Evolutionary conservation across 1,284 basidiomycete species (phyloP), one percentile per base, ranked within the genome.

Genomic region (Fistulina hepatica): DNA sequence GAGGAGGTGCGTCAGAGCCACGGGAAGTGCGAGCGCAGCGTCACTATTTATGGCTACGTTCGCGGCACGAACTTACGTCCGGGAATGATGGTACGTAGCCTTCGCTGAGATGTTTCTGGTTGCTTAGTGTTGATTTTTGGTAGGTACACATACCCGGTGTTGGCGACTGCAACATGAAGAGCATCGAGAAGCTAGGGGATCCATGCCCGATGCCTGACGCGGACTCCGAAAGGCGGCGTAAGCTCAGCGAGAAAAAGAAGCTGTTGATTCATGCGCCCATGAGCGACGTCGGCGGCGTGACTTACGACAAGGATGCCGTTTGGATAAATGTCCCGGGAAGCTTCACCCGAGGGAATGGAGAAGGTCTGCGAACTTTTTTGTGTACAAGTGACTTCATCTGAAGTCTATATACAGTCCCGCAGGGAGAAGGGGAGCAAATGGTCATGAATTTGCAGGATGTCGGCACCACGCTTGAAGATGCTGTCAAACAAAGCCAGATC

Each of bases 251-350:
- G 59, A 95, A 95, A 68, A 88, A 86, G 56, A 95, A 90, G 57
- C 54, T 85, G 20, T 64, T 97, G 4, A 81, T 97, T 6, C 91
- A 98, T 58, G 95, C 95, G 6, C 95, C 95, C 1, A 97, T 98
- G 94, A 94, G 89, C 56, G 94, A 97, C 53, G 84, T 97, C 2
- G 94, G 94, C 15, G 95, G 94, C 6, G 79, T 99, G 44, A 81
- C 90, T 64, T 97, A 95, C 54, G 95, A 99, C 66, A 97, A 97
- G 59, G 95, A 98, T 53, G 91, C 93, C 1, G 93, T 98, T 2
- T 99, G 90, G 68, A 85, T 99, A 50, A 97, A 97, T 53, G 93
- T 97, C 3, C 88, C 90, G 3, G 95, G 95, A 2, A 92, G 73
- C 53, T 98, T 98, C 52, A 82, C 88, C 4, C 70, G 81, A 34